Evolutionary conservation across 2,329 filamentous ascomycete genomes (phyloP), one percentile per base, ranked within the genome.

Genomic region (Elsinoe necatrix): DNA sequence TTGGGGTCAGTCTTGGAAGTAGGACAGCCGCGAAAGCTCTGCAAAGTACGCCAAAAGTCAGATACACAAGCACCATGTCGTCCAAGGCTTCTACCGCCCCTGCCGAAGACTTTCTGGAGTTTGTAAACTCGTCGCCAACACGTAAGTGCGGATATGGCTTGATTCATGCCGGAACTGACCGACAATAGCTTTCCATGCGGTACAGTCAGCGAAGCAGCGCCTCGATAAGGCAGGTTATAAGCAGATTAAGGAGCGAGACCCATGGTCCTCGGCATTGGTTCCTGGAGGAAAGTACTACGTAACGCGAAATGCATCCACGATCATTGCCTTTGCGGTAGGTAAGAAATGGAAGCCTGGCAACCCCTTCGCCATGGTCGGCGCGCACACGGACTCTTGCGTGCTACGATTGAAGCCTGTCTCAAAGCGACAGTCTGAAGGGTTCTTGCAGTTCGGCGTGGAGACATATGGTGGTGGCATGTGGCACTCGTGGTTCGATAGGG

Each of bases 401-500:
- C 80, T 98, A 51, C 85, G 92, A 59, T 78, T 98, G 70, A 98
- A 98, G 77, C 93, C 93, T 11, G 85, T 95, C 41, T 95, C 89
- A 68, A 95, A 92, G 74, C 93, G 92, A 75, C 80, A 82, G 66
- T 84, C 81, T 57, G 86, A 87, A 62, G 92, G 92, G 11, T 98
- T 93, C 71, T 74, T 96, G 61, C 93, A 98, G 73, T 85, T 98
- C 57, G 93, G 91, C 55, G 92, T 96, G 54, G 93, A 98, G 77
- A 92, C 89, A 1, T 98, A 98, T 68, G 93, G 93, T 55, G 93
- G 93, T 60, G 93, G 93, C 57, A 85, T 97, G 66, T 97, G 92
- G 92, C 91, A 96, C 72, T 95, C 89, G 47, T 98, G 83, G 93
- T 98, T 98, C 68, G 93, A 98, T 71, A 85, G 93, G 52, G 93